phyloP scores from a whole-genome alignment of 2,329 filamentous ascomycete genomes.

The Neopestalotiopsis clavispora region DNA sequence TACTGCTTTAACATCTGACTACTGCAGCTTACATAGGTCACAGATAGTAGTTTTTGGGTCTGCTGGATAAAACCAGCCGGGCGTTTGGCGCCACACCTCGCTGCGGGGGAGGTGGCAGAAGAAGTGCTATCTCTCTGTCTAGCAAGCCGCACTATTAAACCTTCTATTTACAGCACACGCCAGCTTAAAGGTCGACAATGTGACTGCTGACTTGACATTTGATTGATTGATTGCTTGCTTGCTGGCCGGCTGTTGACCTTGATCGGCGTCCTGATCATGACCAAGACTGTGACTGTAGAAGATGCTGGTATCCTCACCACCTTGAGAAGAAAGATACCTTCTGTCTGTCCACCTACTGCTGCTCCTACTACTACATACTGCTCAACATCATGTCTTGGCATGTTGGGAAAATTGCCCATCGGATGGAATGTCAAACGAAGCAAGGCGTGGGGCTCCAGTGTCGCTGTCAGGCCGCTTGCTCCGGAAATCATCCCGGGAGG shows the following conservation, averaged over 20 bases:
- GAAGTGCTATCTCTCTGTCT: too few species aligned
- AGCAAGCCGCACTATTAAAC: constrained; percentile 9
- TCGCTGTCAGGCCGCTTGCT: constrained; percentile 3
- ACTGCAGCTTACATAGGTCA: neutral
- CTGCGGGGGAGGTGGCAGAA: neutral
- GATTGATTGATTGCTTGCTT: too few species aligned
- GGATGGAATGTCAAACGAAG: constrained; percentile 1
- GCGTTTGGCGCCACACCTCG: neutral
- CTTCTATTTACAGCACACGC: neutral
- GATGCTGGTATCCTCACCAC: neutral
- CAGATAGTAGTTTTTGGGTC: neutral
- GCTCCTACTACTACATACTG: neutral
- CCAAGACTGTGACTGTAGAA: neutral
- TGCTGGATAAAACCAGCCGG: neutral
- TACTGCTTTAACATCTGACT: neutral
- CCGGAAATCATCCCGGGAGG: constrained; percentile 12
- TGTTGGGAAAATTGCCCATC: neutral
- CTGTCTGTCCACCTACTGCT: neutral
- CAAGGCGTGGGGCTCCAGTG: neutral
- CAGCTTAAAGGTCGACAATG: neutral
- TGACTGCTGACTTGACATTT: neutral
- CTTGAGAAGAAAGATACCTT: neutral
- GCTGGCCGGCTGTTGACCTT: too few species aligned
- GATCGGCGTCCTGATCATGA: neutral
- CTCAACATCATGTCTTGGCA: neutral